phyloP scores from a whole-genome alignment of 2,329 filamentous ascomycete species.

The Fusarium pseudocircinatum region DNA sequence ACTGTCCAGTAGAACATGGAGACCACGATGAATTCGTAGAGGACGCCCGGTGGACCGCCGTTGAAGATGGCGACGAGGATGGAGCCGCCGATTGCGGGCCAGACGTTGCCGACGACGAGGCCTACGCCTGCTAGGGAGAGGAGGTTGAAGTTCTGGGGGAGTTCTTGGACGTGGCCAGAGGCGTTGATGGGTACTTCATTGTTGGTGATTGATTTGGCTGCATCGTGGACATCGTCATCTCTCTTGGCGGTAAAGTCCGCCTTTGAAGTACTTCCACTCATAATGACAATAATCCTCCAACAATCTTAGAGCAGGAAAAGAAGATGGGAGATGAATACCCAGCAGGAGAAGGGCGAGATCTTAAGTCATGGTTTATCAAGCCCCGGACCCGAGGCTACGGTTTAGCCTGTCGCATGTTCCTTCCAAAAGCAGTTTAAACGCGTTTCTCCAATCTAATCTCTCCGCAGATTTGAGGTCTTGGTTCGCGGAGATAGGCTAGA shows the following conservation, averaged over 20 bases:
- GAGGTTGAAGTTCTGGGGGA: constrained; percentile 52
- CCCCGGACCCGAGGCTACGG: neutral
- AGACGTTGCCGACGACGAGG: constrained; percentile 55
- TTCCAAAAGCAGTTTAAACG: constrained; percentile 26
- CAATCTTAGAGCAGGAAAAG: neutral
- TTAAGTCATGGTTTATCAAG: neutral
- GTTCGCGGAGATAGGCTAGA: constrained; percentile 6
- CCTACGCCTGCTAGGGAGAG: constrained; percentile 54
- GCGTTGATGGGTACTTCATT: constrained; percentile 46
- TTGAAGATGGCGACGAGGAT: constrained; percentile 65
- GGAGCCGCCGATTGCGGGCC: constrained; percentile 56
- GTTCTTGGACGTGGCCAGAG: constrained; percentile 53
- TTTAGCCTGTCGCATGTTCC: constrained; percentile 29
- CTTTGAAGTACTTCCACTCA: constrained; percentile 19
- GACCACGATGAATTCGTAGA: constrained; percentile 67
- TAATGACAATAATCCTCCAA: neutral
- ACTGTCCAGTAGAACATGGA: constrained; percentile 66
- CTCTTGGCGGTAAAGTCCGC: constrained; percentile 17
- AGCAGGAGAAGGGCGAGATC: neutral
- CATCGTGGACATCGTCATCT: neutral
- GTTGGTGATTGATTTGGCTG: constrained; percentile 3
- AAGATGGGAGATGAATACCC: neutral
- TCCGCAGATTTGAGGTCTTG: constrained; percentile 7
- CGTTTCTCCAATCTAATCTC: constrained; percentile 9
- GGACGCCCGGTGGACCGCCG: constrained; percentile 68